A percentile compares a stretch with the other conserved stretches of the same genome.
These are phyloP conservation scores for Sutorius australiensis DNA, from an alignment of 768 basidiomycete genomes.

Conservation along the genomic window DNA sequence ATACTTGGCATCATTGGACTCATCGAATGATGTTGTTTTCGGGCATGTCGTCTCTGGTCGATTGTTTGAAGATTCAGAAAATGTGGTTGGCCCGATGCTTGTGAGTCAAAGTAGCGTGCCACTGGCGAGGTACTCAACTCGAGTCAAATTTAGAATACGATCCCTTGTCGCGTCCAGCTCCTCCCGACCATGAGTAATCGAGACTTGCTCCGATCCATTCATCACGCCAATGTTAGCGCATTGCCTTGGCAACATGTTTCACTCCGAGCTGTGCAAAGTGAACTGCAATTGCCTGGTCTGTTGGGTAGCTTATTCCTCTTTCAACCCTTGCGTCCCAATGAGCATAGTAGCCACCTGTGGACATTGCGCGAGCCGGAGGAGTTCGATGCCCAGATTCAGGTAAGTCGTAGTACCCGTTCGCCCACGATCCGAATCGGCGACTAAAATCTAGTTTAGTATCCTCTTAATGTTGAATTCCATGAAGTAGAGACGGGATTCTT, in stretches of 20 bases:
- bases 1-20: slow-evolving; percentile 18
- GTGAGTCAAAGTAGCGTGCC: slow-evolving; percentile 27
- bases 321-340: slow-evolving; percentile 28
- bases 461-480: slow-evolving; percentile 41
- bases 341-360: slow-evolving; percentile 18
- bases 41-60: slow-evolving; percentile 47
- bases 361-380: slow-evolving; percentile 15
- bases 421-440: background rate
- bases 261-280: slow-evolving; percentile 39
- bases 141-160: slow-evolving; percentile 37
- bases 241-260: slow-evolving; percentile 45
- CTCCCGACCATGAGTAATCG: slow-evolving; percentile 23
- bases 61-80: slow-evolving; percentile 37
- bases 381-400: slow-evolving; percentile 27
- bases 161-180: slow-evolving; percentile 42
- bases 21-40: slow-evolving; percentile 39
- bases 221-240: slow-evolving; percentile 36
- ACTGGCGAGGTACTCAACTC: background rate
- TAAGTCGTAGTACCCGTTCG: slow-evolving; percentile 12
- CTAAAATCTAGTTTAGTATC: slow-evolving; percentile 33
- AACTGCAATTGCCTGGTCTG: slow-evolving; percentile 27
- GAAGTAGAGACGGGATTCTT: slow-evolving; percentile 30
- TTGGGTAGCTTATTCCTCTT: slow-evolving; percentile 46
- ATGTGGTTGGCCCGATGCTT: slow-evolving; percentile 45
- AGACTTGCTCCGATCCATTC: slow-evolving; percentile 36